Percentiles rank a stretch among this genome's conserved stretches.
Evolutionary conservation across 441 rosid species (phyloP).

Genomic region (Flueggea neowawraea): DNA sequence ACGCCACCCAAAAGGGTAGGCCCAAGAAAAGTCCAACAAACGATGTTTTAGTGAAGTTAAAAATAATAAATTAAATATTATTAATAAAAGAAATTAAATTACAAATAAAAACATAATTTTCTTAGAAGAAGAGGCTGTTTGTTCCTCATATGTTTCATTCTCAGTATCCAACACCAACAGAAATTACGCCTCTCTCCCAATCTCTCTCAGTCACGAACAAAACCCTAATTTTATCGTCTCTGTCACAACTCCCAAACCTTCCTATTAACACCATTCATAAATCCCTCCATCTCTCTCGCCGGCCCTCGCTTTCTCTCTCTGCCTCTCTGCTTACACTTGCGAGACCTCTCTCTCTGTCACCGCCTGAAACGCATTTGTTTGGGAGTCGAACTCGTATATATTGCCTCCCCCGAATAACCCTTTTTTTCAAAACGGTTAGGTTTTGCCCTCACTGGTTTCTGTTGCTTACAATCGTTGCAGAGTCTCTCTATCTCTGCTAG

Average conservation of each 20-base stretch:
- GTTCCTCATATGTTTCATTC: slow-evolving; percentile 54
- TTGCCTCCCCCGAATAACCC: slow-evolving; percentile 11
- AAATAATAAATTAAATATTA: no score
- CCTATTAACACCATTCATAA: not conserved
- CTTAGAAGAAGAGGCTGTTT: slow-evolving; percentile 1
- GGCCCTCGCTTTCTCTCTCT: not conserved
- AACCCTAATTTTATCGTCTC: slow-evolving; percentile 43
- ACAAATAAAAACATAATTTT: no score
- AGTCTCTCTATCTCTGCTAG: slow-evolving; percentile 2
- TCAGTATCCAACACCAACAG: slow-evolving; percentile 30
- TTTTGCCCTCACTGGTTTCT: no score
- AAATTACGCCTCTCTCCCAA: slow-evolving; percentile 30
- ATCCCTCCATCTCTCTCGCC: slow-evolving; percentile 2
- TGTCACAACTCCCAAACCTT: slow-evolving; percentile 12
- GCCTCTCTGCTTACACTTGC: slow-evolving; percentile 1
- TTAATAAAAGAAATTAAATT: no score
- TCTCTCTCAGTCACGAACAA: slow-evolving; percentile 1
- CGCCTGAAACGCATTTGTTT: slow-evolving; percentile 27
- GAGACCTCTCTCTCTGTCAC: slow-evolving; percentile 5
- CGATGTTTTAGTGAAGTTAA: no score
- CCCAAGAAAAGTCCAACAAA: no score
- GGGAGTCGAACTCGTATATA: no score
- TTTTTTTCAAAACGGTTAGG: slow-evolving; percentile 8
- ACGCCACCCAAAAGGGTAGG: no score
- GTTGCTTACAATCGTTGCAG: no score